phyloP scores from a whole-genome alignment of 495 filamentous ascomycete species.

The Podospora sp. region DNA sequence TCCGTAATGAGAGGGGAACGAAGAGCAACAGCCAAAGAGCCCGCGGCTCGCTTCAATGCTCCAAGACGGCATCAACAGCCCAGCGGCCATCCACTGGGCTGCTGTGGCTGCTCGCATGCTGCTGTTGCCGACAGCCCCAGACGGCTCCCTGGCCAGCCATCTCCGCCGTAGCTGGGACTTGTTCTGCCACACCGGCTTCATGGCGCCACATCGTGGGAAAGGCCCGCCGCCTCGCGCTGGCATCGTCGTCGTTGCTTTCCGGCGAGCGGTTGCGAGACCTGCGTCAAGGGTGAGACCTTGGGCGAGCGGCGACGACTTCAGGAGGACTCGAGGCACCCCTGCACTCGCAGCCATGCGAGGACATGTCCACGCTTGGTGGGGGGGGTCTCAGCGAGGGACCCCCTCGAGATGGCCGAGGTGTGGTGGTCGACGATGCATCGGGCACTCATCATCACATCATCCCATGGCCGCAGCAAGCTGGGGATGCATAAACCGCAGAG shows the following conservation, averaged over 20 bases:
- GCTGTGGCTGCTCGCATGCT: not conserved
- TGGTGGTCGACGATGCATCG: not conserved
- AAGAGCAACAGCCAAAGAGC: not conserved
- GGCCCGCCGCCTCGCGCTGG: not conserved
- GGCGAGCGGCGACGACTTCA: slow-evolving; percentile 1
- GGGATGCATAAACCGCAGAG: slow-evolving; percentile 7
- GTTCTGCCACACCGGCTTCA: slow-evolving; percentile 5
- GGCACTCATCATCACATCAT: slow-evolving; percentile 15
- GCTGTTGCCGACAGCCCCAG: not conserved
- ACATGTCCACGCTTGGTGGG: not conserved
- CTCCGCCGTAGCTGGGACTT: slow-evolving; percentile 9
- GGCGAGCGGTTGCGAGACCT: not conserved
- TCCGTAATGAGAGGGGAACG: not conserved
- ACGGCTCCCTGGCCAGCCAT: not conserved
- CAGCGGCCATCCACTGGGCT: not conserved
- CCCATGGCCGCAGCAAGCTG: not conserved
- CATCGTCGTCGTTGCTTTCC: not conserved
- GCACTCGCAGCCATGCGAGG: not conserved
- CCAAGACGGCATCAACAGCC: slow-evolving; percentile 9
- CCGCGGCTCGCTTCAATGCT: slow-evolving; percentile 12
- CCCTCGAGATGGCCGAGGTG: not conserved
- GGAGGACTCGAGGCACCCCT: slow-evolving; percentile 15
- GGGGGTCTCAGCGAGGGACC: slow-evolving; percentile 9
- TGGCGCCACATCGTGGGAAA: not conserved
- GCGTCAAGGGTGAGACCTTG: not conserved